These are phyloP conservation scores for Ogataea paraovalis DNA, from an alignment of 805 yeast species.

Conservation along the genomic window DNA sequence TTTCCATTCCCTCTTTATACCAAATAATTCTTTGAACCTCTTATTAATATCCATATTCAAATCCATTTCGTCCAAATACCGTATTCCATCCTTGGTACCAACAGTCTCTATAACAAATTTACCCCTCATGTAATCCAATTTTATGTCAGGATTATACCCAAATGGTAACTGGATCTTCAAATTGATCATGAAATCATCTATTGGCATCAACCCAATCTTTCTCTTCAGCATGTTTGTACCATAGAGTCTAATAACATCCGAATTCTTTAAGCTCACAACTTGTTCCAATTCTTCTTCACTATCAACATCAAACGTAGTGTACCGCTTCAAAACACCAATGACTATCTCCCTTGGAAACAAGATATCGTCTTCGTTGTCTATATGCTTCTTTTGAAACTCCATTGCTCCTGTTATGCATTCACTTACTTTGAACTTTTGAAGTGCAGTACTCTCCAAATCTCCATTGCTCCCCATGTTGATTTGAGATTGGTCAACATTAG, in stretches of 20 bases:
- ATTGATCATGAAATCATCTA: conserved; percentile 55
- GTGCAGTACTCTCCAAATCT: not conserved
- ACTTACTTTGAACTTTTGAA: not conserved
- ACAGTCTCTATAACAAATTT: conserved; percentile 22
- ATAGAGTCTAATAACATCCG: conserved; percentile 16
- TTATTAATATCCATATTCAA: conserved; percentile 46
- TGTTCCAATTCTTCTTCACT: conserved; percentile 6
- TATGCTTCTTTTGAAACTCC: not conserved
- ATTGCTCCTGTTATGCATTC: not conserved
- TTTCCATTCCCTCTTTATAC: conserved; percentile 55
- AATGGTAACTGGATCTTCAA: conserved; percentile 66
- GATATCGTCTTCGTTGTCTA: not conserved
- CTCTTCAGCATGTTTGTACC: conserved; percentile 14
- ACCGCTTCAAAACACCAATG: conserved; percentile 8
- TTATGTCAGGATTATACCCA: conserved; percentile 44
- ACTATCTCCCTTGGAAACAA: conserved; percentile 7
- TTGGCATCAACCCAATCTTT: conserved; percentile 6
- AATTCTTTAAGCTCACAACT: conserved; percentile 8
- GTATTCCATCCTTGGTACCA: conserved; percentile 38
- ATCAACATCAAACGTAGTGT: conserved; percentile 9
- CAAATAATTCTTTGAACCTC: conserved; percentile 51
- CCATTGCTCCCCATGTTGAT: not conserved
- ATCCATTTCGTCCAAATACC: conserved; percentile 45
- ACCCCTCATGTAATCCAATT: conserved; percentile 39
- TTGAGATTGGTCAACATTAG: not conserved